A percentile compares a stretch with the other conserved stretches of the same genome.
Evolutionary conservation across 345 rosid genomes (phyloP).

Genomic region (Microthlaspi erraticum): DNA sequence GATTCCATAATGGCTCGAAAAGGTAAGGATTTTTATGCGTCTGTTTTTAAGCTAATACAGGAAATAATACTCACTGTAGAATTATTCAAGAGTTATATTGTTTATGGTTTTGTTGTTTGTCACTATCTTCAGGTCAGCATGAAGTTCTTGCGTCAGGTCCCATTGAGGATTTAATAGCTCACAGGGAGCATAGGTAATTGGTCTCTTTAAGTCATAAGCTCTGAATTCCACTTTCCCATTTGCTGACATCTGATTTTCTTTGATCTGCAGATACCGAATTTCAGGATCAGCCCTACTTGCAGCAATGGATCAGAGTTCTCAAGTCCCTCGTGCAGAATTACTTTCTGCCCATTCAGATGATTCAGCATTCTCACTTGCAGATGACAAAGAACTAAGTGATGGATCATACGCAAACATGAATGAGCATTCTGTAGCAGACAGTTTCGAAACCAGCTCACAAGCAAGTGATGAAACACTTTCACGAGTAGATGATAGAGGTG

Average conservation of each 20-base stretch:
- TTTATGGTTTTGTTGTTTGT: constrained; percentile 8
- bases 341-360: constrained; percentile 61
- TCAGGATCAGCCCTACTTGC: constrained; percentile 94
- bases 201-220: constrained; percentile 1
- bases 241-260: constrained; percentile 41
- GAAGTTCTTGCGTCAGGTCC: constrained; percentile 99
- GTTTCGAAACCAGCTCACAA: constrained; percentile 54
- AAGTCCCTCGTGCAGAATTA: constrained; percentile 72
- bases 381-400: constrained; percentile 75
- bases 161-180: constrained; percentile 97
- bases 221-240: constrained; percentile 15
- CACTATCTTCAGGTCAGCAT: constrained; percentile 75
- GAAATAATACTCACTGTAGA: constrained; percentile 1
- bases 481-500: constrained; percentile 86
- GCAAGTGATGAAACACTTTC: constrained; percentile 70
- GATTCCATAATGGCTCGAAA: constrained; percentile 92
- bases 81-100: constrained; percentile 19
- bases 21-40: constrained; percentile 58
- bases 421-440: constrained; percentile 52
- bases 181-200: constrained; percentile 93
- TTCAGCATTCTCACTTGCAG: constrained; percentile 49
- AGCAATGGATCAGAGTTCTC: constrained; percentile 98
- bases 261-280: constrained; percentile 80
- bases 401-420: constrained; percentile 50
- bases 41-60: constrained; percentile 23